Conservation (phyloP, 441 rosid genomes). For the Euphorbia celastroides region DNA sequence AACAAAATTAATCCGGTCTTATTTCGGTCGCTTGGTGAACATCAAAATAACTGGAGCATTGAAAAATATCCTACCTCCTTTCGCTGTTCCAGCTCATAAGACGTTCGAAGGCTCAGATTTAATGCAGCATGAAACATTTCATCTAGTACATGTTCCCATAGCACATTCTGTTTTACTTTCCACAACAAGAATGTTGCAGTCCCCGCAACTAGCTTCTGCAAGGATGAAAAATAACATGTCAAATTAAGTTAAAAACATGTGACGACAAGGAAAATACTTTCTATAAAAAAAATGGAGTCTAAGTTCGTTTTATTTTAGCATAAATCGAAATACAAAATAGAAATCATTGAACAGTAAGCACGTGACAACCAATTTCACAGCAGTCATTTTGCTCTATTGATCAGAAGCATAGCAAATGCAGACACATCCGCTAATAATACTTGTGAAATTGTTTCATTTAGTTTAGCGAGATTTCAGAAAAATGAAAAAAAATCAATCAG, state of each 20-base stretch:
- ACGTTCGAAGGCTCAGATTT: conserved; percentile 63
- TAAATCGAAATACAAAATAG: background rate
- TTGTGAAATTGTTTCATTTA: no score
- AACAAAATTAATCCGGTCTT: no score
- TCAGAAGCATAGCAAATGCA: background rate
- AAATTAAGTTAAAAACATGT: background rate
- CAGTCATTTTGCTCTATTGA: background rate
- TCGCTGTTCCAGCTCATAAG: conserved; percentile 53
- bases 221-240: conserved; percentile 2
- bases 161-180: conserved; percentile 56
- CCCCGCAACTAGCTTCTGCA: conserved; percentile 57
- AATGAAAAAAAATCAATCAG: no score
- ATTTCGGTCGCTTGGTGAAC: no score
- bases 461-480: no score
- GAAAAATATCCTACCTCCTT: no score
- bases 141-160: conserved; percentile 48
- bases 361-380: background rate
- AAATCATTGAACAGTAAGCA: background rate
- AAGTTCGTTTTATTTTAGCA: background rate
- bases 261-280: background rate
- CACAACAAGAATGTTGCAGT: conserved; percentile 53
- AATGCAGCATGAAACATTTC: conserved; percentile 82
- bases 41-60: no score
- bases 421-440: background rate
- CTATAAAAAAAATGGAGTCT: background rate